phyloP scores from a whole-genome alignment of 441 rosid species.

The Brassica balearica region DNA sequence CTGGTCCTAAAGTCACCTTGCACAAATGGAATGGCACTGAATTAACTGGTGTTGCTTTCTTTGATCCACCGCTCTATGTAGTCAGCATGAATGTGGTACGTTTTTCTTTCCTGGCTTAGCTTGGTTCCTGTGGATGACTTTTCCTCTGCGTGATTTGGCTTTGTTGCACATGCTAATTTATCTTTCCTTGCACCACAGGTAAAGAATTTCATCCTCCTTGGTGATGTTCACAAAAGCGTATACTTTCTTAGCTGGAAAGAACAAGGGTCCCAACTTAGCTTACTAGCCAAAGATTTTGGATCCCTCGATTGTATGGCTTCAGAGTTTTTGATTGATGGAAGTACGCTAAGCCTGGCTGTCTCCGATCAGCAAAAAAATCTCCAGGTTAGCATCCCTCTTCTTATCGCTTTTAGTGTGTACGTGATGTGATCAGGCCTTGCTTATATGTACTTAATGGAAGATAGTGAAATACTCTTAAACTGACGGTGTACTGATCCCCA shows the following conservation, averaged over 20 bases:
- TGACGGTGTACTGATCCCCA: constrained; percentile 19
- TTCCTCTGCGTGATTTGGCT: constrained; percentile 20
- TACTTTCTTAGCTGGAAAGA: constrained; percentile 99
- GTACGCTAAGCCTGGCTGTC: constrained; percentile 90
- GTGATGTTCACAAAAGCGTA: constrained; percentile 94
- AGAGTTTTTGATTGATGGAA: constrained; percentile 98
- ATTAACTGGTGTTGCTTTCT: constrained; percentile 83
- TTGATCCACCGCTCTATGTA: constrained; percentile 92
- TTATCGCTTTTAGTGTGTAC: constrained; percentile 11
- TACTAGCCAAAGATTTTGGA: constrained; percentile 96
- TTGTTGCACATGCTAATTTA: constrained; percentile 29
- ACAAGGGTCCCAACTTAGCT: constrained; percentile 93
- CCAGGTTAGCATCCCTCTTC: constrained; percentile 61
- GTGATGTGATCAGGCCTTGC: constrained; percentile 13
- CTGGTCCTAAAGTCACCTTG: constrained; percentile 97
- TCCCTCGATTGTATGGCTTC: constrained; percentile 96
- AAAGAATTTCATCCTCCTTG: constrained; percentile 54
- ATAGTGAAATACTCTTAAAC: constrained; percentile 15
- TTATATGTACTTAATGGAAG: constrained; percentile 10
- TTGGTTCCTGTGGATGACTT: constrained; percentile 12
- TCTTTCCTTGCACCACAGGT: constrained; percentile 62
- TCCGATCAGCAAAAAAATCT: constrained; percentile 93
- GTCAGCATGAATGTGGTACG: constrained; percentile 98
- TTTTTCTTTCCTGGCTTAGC: constrained; percentile 37
- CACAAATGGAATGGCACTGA: constrained; percentile 97